Conservation (phyloP, 352 stramenopile genomes). For the Globisporangium cystogenes region DNA sequence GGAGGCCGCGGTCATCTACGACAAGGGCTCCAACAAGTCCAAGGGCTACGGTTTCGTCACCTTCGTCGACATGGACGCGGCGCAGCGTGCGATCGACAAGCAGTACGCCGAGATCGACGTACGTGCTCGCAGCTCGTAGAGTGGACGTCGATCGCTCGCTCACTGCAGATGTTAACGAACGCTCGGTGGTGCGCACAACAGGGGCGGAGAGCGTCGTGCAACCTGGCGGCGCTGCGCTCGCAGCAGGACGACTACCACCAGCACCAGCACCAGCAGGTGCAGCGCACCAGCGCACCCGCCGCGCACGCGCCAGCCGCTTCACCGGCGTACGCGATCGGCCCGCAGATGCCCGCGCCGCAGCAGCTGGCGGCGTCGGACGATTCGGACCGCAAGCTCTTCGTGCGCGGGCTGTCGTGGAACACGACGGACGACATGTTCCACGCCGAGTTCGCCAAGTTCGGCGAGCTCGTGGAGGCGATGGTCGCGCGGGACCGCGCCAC, state of each 20-base stretch:
- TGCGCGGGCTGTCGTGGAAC: conserved; percentile 50
- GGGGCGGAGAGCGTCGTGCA: conserved; percentile 40
- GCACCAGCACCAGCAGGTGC: conserved; percentile 20
- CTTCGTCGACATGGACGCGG: conserved; percentile 58
- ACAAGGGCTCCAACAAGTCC: conserved; percentile 59
- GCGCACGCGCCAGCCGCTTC: neutral
- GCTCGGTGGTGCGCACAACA: conserved; percentile 1
- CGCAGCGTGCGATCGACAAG: conserved; percentile 36
- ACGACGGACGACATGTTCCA: conserved; percentile 45
- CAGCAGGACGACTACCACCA: conserved; percentile 34
- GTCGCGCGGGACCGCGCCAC: conserved; percentile 47
- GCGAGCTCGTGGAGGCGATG: conserved; percentile 43
- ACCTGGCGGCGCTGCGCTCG: conserved; percentile 41
- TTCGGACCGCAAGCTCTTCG: conserved; percentile 60
- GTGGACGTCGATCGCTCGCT: too few species aligned
- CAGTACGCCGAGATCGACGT: conserved; percentile 58
- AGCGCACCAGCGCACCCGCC: neutral
- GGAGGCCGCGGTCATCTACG: conserved; percentile 51
- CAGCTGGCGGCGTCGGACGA: conserved; percentile 18
- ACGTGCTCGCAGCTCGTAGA: too few species aligned
- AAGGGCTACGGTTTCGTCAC: conserved; percentile 63
- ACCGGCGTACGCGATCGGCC: neutral
- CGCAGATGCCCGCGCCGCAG: conserved; percentile 5
- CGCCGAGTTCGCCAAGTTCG: conserved; percentile 56
- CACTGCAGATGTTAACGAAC: too few species aligned